Evolutionary conservation across 305 asterid species (phyloP).

Genomic region (Fraxinus paxiana): DNA sequence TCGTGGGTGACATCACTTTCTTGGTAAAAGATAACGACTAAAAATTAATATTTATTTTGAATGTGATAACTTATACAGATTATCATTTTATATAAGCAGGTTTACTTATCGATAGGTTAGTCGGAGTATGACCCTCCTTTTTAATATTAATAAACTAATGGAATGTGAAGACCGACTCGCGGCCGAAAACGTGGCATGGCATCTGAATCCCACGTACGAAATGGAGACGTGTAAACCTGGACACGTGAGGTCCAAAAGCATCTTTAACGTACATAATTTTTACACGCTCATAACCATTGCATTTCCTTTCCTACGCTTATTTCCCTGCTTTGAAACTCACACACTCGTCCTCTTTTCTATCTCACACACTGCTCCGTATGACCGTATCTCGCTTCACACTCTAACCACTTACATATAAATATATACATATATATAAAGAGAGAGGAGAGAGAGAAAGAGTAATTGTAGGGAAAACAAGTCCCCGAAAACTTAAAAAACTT

Average conservation of each 20-base stretch:
- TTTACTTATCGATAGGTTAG: neutral
- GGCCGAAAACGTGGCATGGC: neutral
- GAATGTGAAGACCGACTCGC: neutral
- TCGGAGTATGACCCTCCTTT: neutral
- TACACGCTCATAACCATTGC: neutral
- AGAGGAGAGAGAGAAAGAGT: neutral
- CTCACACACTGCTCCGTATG: neutral
- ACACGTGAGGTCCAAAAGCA: neutral
- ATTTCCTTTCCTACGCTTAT: neutral
- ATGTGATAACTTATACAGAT: accelerated
- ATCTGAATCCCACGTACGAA: neutral
- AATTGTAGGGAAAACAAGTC: neutral
- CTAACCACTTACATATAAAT: neutral
- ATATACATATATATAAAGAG: neutral
- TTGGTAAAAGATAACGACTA: neutral
- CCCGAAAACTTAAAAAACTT: neutral
- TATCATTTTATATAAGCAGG: neutral
- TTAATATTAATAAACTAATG: neutral
- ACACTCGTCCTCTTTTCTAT: neutral
- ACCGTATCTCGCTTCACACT: neutral
- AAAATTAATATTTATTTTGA: neutral
- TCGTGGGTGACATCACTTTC: neutral
- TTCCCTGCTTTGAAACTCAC: neutral
- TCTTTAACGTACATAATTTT: neutral
- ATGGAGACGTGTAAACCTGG: neutral